Percentiles rank a stretch among this genome's conserved stretches.
phyloP scores from a whole-genome alignment of 2,329 filamentous ascomycete genomes.

The Neonectria neomacrospora region DNA sequence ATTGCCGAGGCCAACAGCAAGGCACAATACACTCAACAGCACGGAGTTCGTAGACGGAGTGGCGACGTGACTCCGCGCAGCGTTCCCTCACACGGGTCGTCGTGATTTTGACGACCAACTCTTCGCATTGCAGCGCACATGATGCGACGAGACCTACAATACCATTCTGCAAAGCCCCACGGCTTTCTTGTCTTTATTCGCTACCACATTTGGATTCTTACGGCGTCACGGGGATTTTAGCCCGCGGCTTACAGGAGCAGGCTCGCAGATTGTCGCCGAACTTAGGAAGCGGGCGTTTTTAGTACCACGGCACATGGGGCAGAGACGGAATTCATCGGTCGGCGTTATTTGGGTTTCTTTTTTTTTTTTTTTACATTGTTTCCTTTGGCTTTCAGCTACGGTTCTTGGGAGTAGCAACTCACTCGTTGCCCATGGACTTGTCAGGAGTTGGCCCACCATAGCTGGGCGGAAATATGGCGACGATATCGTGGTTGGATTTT shows the following conservation, averaged over 20 bases:
- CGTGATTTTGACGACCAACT: conserved; percentile 33
- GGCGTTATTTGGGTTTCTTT: conserved; percentile 40
- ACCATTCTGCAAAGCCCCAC: conserved; percentile 36
- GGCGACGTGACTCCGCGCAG: conserved; percentile 67
- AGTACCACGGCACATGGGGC: conserved; percentile 28
- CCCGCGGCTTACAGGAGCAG: conserved; percentile 42
- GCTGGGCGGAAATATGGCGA: conserved; percentile 6
- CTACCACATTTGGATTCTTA: conserved; percentile 35
- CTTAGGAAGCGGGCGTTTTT: conserved; percentile 44
- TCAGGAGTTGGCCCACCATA: conserved; percentile 18
- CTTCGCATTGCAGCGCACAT: conserved; percentile 25
- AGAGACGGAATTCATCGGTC: conserved; percentile 38
- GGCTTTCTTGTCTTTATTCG: conserved; percentile 39
- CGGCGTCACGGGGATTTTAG: conserved; percentile 37
- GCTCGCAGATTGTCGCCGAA: conserved; percentile 40
- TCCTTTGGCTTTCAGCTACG: conserved; percentile 1
- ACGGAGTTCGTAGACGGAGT: conserved; percentile 60
- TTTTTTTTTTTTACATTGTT: conserved; percentile 19
- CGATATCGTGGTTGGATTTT: conserved; percentile 21
- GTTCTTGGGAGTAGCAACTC: conserved; percentile 13
- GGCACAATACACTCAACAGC: conserved; percentile 57
- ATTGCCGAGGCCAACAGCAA: conserved; percentile 68
- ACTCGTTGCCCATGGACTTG: conserved; percentile 9
- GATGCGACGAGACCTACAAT: conserved; percentile 35
- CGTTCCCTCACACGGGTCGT: conserved; percentile 59